Evolutionary conservation across 164 flowering plant species (phyloP), one percentile per base, ranked within the genome.

Genomic region (Magnolia kwangsiensis): DNA sequence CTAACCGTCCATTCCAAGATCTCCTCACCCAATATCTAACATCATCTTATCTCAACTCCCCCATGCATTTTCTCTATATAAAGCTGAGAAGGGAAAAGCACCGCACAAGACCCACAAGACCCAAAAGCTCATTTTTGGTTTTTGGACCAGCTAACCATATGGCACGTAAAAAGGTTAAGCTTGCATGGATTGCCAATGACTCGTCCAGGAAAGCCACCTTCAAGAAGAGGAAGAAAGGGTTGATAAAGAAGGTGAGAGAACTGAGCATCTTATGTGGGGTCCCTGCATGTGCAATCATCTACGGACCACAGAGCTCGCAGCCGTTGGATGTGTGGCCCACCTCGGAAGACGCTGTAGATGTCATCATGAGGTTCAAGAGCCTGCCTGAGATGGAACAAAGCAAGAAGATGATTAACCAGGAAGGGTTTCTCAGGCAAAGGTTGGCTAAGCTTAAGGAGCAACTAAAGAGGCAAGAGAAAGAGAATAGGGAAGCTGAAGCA

Each of bases 341-440:
- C 7, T 73, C 69, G 0, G 0, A 67, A 0, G 90, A 81, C 0
- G 92, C 78, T 18, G 87, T 80, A 23, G 82, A 80, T 0, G 83
- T 89, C 21, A 21, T 90, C 7, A 50, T 83, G 0, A 67, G 77
- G 72, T 92, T 89, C 82, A 86, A 77, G 74, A 77, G 68, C 75
- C 75, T 90, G 88, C 90, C 95, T 0, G 90, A 87, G 80, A 82
- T 85, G 87, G 94, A 91, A 59, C 90, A 91, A 59, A 78, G 84
- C 83, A 90, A 90, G 87, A 92, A 92, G 73, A 91, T 89, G 93
- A 83, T 90, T 81, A 87, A 86, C 77, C 92, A 89, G 45, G 95
- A 90, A 72, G 83, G 80, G 11, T 90, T 87, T 78, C 79, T 92
- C 3, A 67, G 85, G 69, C 87, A 87, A 7, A 75, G 88, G 81